Evolutionary conservation across 805 yeast genomes (phyloP), one percentile per base, ranked within the genome.

Genomic region (Lipomyces sp.): DNA sequence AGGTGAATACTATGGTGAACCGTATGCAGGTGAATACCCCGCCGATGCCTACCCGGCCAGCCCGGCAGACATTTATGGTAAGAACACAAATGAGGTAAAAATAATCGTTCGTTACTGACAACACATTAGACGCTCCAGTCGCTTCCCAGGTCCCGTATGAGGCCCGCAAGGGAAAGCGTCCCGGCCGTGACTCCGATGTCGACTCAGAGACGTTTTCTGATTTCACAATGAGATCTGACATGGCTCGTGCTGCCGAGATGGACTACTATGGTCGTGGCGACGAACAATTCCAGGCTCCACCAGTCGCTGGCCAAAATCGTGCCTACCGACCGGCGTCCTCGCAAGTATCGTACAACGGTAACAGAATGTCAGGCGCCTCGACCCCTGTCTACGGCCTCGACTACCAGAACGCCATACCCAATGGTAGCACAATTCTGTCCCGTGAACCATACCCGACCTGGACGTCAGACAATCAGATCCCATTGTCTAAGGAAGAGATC

Each of bases 361-460:
- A 89, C 75, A 86, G 95, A 75, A 89, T 95, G 0, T 88, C 96
- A 11, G 98, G 98, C 69, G 91, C 97, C 54, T 91, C 97, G 1
- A 95, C 99, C 53, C 98, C 99, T 29, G 86, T 91, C 72, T 90
- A 90, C 76, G 96, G 95, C 53, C 86, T 87, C 64, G 84, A 83
- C 67, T 83, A 81, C 62, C 70, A 68, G 64, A 66, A 66, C 55
- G 58, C 50, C 24, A 53, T 62, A 42, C 64, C 62, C 53, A 60
- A 60, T 56, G 62, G 55, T n/a, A n/a, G 48, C n/a, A 65, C 69
- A 8, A 62, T 61, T 5, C 48, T 68, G 29, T 68, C 71, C 37
- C 71, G 69, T 34, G 95, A 95, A 78, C 99, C 99, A 42, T 95
- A 94, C 78, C 99, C 99, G 55, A 98, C 99, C 60, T 95, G 99